Base-by-base conservation (phyloP, 805 yeast species). In the Komagataella mondaviorum region DNA sequence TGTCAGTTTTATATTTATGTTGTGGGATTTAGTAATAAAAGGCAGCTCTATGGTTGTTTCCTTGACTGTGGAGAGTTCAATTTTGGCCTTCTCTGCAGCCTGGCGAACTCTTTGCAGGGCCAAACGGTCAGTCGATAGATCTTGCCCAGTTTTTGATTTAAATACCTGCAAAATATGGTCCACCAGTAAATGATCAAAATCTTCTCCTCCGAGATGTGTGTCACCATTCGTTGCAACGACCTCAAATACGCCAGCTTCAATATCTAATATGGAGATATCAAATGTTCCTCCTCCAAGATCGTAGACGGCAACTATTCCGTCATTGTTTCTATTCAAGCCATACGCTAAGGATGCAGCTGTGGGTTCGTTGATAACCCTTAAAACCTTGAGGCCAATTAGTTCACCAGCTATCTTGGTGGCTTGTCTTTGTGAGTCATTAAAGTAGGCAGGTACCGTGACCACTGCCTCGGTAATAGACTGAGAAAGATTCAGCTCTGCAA, bases 231-330 rank as follows among this genome's bases (percentile, higher is more conserved):
- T 89, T 52, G 96, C 82, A 73, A 86, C 83, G 64, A 89, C 97
- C 77, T 89, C 97, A 67, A 89, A 89, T 54, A 89, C 96, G 71
- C 97, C 97, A 66, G 89, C 90, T 70, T 89, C 96, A 62, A 89
- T 90, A 75, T 90, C 97, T 63, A 89, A 78, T 63, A 89, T 86
- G 56, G 96, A 90, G 67, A 89, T 84, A 81, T 89, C 97, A 71
- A 89, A 89, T 57, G 97, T 89, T 73, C 97, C 97, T 64, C 97
- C 97, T 75, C 97, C 97, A 60, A 89, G 77, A 75, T 89, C 97
- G 76, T 88, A 89, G 55, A 89, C 97, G 50, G 97, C 96, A 58
- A 90, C 91, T 65, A 70, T 59, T 8, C 71, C 71, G 63, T 83
- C 85, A 66, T 76, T 80, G 70, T 83, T 78, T 70, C 67, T 56